A percentile compares a stretch with the other conserved stretches of the same genome.
These are phyloP conservation scores for Hypoxylon sp. DNA, from an alignment of 2,329 filamentous ascomycete genomes.

Conservation along the genomic window DNA sequence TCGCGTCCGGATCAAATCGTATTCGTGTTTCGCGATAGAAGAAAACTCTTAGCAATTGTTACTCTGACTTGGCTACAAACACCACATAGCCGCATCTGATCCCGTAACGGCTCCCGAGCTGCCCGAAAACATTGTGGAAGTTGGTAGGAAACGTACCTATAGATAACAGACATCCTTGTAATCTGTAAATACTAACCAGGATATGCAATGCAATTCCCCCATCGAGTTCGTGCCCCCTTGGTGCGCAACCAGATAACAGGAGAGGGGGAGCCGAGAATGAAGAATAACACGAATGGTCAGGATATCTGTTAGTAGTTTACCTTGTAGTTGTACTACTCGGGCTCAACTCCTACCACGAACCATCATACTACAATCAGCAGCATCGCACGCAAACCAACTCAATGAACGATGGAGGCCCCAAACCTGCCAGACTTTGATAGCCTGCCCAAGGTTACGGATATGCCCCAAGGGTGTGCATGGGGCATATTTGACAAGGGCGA, in stretches of 20 bases:
- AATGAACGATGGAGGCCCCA: conserved; percentile 41
- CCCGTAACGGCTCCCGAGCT: too few relatives aligned
- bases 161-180: neutral
- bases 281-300: neutral
- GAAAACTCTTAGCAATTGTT: neutral
- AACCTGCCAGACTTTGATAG: conserved; percentile 60
- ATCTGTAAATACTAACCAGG: neutral
- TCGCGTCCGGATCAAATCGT: conserved; percentile 16
- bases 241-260: neutral
- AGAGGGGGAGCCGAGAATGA: neutral
- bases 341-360: neutral
- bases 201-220: neutral
- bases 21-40: conserved; percentile 22
- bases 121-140: too few relatives aligned
- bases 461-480: conserved; percentile 65
- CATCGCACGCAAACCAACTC: neutral
- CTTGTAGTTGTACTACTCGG: neutral
- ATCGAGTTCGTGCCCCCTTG: too few relatives aligned
- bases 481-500: conserved; percentile 65
- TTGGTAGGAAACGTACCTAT: neutral
- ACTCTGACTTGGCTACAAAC: neutral
- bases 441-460: conserved; percentile 58
- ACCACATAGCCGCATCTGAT: neutral
- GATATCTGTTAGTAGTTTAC: neutral
- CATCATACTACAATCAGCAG: neutral